phyloP scores from a whole-genome alignment of 768 basidiomycete species.

The Leccinum ochraceum region DNA sequence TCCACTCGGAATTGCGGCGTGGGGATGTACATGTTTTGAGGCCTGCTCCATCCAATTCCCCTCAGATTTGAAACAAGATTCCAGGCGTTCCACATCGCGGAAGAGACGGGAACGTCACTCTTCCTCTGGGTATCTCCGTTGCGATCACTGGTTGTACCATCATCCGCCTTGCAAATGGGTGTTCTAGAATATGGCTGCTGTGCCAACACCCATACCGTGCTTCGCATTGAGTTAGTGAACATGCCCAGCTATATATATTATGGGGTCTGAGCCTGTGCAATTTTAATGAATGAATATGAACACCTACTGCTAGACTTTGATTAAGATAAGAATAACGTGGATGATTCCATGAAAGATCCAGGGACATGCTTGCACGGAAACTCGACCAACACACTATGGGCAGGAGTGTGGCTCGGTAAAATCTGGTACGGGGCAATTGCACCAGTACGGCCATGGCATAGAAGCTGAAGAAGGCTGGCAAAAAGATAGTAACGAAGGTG shows the following conservation, averaged over 20 bases:
- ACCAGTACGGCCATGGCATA: constrained; percentile 57
- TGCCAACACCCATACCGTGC: constrained; percentile 23
- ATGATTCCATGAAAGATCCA: constrained; percentile 26
- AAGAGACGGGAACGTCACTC: constrained; percentile 1
- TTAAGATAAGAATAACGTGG: constrained; percentile 21
- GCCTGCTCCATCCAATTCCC: constrained; percentile 30
- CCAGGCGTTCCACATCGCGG: constrained; percentile 30
- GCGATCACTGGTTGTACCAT: background rate
- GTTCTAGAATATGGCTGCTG: constrained; percentile 14
- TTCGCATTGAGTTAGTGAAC: constrained; percentile 29
- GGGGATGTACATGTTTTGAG: constrained; percentile 15
- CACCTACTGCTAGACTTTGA: constrained; percentile 24
- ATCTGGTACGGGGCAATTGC: constrained; percentile 44
- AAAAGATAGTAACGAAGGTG: constrained; percentile 38
- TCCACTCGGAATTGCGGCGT: constrained; percentile 15
- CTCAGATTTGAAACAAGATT: constrained; percentile 29
- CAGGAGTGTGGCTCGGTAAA: constrained; percentile 47
- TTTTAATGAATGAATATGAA: too few species aligned
- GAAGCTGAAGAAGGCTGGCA: constrained; percentile 46
- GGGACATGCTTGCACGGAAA: constrained; percentile 38
- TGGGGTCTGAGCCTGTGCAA: background rate
- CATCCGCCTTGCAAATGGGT: constrained; percentile 6
- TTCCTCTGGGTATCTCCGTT: constrained; percentile 1
- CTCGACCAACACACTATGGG: constrained; percentile 48
- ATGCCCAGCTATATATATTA: constrained; percentile 22